Evolutionary conservation across 2,329 filamentous ascomycete genomes (phyloP), one percentile per base, ranked within the genome.

Genomic region (Pochonia chlamydosporia): DNA sequence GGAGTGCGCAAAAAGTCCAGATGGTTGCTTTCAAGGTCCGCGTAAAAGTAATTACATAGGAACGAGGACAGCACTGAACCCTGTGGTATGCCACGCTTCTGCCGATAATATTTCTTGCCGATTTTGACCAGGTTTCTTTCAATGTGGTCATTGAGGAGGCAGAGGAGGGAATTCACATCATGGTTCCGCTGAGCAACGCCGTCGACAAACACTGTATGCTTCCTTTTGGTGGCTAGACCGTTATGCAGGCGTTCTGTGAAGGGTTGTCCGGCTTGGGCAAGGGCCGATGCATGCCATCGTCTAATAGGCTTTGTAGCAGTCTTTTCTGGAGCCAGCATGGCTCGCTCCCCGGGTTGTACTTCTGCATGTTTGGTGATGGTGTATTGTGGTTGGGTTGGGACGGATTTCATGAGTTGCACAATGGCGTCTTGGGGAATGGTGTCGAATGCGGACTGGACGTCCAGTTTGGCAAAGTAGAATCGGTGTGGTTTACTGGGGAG

Each of bases 11-110:
- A 66, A 59, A 96, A 97, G 0, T 59, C 61, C 3, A 97, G 71
- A 13, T 84, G 71, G 23, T 82, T 74, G 6, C 68, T 67, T 64
- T 99, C 93, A 2, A 97, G 78, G 52, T 93, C 83, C 5, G 88
- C 91, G 61, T 99, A 99, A 65, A 97, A 96, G 67, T 95, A 92
- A 66, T 90, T 97, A 73, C 93, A 97, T 5, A 99, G 74, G 35
- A 90, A 74, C 37, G 85, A 87, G 0, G 91, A 96, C 5, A 99
- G 63, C 1, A 96, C 78, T 0, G 91, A 96, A 7, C 93, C 93
- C 64, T 99, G 93, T 0, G 93, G 91, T 33, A 99, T 97, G 13
- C 93, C 93, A 20, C 78, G 72, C 63, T 84, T 92, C 63, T 99
- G 93, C 21, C 89, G 80, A 63, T 93, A 96, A 63, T 84, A 90